Evolutionary conservation across 306 rosid genomes (phyloP).

Genomic region (Albizia julibrissin): DNA sequence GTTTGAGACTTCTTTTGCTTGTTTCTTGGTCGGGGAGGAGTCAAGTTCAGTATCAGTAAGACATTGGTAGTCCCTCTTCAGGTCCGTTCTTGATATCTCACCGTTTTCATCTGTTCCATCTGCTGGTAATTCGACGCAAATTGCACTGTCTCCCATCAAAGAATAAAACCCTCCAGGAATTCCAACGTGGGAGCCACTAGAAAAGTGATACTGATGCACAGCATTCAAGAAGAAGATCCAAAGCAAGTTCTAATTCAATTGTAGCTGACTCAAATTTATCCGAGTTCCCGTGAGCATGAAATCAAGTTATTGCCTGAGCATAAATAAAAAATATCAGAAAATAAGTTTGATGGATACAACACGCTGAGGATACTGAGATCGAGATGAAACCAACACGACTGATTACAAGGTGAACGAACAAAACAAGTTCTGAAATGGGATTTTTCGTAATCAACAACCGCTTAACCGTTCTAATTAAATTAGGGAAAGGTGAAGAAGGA

Average conservation of each 20-base stretch:
- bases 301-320: not conserved
- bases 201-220: constrained; percentile 36
- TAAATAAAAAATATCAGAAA: constrained; percentile 1
- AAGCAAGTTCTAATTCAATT: not conserved
- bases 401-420: constrained; percentile 16
- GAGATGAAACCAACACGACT: constrained; percentile 8
- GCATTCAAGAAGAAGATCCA: constrained; percentile 51
- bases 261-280: constrained; percentile 5
- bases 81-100: constrained; percentile 45
- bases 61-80: constrained; percentile 70
- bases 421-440: not conserved
- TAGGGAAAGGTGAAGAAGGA: not conserved
- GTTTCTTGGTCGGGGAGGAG: constrained; percentile 64
- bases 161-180: constrained; percentile 33
- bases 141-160: constrained; percentile 80
- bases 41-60: constrained; percentile 48
- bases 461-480: constrained; percentile 30
- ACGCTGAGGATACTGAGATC: constrained; percentile 7
- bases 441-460: constrained; percentile 27
- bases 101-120: constrained; percentile 52
- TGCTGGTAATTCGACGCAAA: constrained; percentile 46
- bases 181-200: constrained; percentile 27
- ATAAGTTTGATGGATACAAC: constrained; percentile 17
- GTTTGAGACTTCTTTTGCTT: constrained; percentile 69
- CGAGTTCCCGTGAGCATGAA: not conserved